Conservation (phyloP, 2,329 filamentous ascomycete genomes). For the Trichophyton simii region DNA sequence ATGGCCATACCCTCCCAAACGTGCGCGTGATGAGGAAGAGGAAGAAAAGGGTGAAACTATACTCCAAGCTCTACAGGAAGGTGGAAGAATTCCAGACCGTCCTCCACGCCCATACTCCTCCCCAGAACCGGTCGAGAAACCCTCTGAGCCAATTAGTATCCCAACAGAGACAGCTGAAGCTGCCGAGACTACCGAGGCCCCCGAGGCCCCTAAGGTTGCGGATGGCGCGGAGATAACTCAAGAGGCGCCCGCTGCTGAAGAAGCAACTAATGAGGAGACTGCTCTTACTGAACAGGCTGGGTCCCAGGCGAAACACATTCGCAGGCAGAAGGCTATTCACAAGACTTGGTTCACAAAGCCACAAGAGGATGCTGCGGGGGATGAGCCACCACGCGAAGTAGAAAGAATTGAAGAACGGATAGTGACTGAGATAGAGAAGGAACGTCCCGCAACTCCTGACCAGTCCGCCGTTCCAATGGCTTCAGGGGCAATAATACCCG, state of each 20-base stretch:
- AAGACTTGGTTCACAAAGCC: neutral
- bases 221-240: neutral
- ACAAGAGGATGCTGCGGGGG: neutral
- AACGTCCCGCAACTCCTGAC: neutral
- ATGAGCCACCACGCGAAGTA: neutral
- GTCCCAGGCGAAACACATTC: neutral
- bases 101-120: neutral
- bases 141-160: neutral
- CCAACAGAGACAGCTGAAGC: neutral
- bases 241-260: neutral
- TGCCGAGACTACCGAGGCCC: neutral
- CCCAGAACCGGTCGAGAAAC: neutral
- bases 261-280: neutral
- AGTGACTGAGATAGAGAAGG: conserved; percentile 1
- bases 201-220: too few relatives aligned
- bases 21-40: neutral
- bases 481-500: neutral
- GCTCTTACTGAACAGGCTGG: neutral
- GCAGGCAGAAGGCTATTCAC: neutral
- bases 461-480: neutral
- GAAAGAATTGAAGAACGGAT: neutral
- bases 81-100: neutral
- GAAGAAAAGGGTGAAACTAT: neutral
- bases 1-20: neutral
- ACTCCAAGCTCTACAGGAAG: neutral